Percentiles rank a stretch among this genome's conserved stretches.
phyloP scores from a whole-genome alignment of 345 rosid genomes.

The Zanthoxylum bungeanum region DNA sequence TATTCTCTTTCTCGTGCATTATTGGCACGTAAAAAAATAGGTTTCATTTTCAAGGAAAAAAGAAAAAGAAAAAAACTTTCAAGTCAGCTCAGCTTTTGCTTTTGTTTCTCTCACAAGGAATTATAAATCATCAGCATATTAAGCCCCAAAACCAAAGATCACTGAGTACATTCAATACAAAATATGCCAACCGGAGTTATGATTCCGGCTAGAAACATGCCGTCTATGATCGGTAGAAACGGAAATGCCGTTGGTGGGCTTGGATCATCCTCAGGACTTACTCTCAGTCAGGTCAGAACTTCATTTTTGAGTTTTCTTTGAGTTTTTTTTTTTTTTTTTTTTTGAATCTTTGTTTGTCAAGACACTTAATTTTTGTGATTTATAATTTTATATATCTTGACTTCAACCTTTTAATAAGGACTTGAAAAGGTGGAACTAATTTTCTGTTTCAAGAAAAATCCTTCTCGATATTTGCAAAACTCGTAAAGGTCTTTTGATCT shows the following conservation, averaged over 20 bases:
- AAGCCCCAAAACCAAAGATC: background rate
- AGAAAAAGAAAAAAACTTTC: constrained; percentile 6
- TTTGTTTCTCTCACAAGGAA: background rate
- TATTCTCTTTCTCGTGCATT: constrained; percentile 17
- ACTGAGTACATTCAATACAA: background rate
- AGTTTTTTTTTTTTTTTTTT: no score
- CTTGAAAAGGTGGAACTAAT: no score
- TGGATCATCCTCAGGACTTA: constrained; percentile 50
- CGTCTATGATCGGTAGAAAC: constrained; percentile 41
- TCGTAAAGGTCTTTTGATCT: no score
- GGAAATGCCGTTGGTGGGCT: constrained; percentile 39
- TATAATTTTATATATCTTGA: no score
- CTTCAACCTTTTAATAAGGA: no score
- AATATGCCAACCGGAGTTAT: constrained; percentile 58
- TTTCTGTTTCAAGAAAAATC: no score
- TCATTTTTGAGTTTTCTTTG: no score
- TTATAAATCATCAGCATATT: background rate
- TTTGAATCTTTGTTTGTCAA: no score
- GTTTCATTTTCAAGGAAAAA: constrained; percentile 7
- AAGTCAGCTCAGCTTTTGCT: constrained; percentile 10
- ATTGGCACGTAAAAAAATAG: constrained; percentile 21
- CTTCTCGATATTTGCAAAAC: no score
- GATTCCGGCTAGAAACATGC: constrained; percentile 62
- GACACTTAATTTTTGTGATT: no score
- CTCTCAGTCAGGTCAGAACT: constrained; percentile 58